Evolutionary conservation across 257 asterid species (phyloP).

Genomic region (Paulownia fortunei): DNA sequence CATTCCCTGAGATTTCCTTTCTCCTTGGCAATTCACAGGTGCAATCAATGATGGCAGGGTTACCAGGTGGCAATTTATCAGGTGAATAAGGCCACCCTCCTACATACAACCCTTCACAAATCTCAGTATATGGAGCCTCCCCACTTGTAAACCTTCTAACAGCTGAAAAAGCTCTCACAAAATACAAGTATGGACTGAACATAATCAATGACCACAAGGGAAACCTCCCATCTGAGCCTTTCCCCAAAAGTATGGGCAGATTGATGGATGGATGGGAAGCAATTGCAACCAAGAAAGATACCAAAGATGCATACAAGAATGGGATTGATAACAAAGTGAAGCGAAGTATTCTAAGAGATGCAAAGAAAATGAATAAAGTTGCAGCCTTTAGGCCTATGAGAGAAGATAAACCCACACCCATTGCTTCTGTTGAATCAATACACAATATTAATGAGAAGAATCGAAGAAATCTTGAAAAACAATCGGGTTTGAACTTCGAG

Average conservation of each 20-base stretch:
- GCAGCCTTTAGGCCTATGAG: constrained; percentile 74
- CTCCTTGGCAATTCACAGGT: constrained; percentile 95
- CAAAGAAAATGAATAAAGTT: constrained; percentile 57
- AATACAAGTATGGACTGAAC: constrained; percentile 83
- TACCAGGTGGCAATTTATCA: constrained; percentile 83
- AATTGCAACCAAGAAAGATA: constrained; percentile 72
- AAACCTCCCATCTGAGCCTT: constrained; percentile 80
- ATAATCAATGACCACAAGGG: constrained; percentile 75
- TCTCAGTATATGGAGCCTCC: constrained; percentile 77
- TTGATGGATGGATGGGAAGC: constrained; percentile 87
- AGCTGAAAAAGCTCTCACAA: constrained; percentile 77
- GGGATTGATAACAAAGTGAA: constrained; percentile 68
- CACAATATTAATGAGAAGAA: neutral
- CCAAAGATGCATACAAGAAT: constrained; percentile 70
- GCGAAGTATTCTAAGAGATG: constrained; percentile 49
- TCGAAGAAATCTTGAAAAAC: neutral
- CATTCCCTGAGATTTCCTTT: constrained; percentile 58
- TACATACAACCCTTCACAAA: constrained; percentile 73
- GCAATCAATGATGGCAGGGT: constrained; percentile 86
- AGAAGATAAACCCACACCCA: constrained; percentile 79
- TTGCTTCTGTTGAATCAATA: constrained; percentile 23
- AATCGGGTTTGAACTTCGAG: neutral
- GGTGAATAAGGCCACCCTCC: constrained; percentile 93
- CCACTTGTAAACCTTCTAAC: constrained; percentile 72
- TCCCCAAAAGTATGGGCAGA: constrained; percentile 82